phyloP scores from a whole-genome alignment of 805 yeast genomes.

The Kodamaea sagamina region DNA sequence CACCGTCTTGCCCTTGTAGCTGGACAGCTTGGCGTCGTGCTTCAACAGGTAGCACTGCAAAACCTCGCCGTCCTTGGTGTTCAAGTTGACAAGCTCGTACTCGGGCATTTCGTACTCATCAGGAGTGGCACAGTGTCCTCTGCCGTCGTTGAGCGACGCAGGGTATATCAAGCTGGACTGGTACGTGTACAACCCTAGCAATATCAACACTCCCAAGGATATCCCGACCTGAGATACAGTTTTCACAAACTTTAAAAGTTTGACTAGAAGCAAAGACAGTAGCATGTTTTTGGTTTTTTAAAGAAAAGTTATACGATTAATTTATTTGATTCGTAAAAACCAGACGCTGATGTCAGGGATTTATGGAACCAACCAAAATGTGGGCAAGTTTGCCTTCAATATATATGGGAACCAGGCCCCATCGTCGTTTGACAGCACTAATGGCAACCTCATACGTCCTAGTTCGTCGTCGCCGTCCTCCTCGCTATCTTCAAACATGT shows the following conservation, averaged over 20 bases:
- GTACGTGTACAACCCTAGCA: slow-evolving; percentile 57
- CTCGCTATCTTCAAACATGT: slow-evolving; percentile 17
- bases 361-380: slow-evolving; percentile 13
- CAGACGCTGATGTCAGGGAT: neutral
- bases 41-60: slow-evolving; percentile 65
- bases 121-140: slow-evolving; percentile 75
- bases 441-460: neutral
- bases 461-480: slow-evolving; percentile 18
- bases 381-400: slow-evolving; percentile 59
- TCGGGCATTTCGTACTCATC: slow-evolving; percentile 58
- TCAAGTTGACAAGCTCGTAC: slow-evolving; percentile 59
- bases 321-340: too few species aligned
- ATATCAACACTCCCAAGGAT: slow-evolving; percentile 44
- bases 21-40: slow-evolving; percentile 42
- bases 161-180: slow-evolving; percentile 82
- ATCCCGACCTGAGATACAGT: slow-evolving; percentile 43
- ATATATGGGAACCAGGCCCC: slow-evolving; percentile 46
- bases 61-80: slow-evolving; percentile 68
- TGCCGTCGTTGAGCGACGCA: slow-evolving; percentile 72
- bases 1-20: slow-evolving; percentile 63
- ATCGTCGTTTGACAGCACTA: slow-evolving; percentile 15
- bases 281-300: too few species aligned
- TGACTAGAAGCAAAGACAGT: slow-evolving; percentile 10
- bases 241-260: slow-evolving; percentile 23
- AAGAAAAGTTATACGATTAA: too few species aligned